Percentiles rank a stretch among this genome's conserved stretches.
Evolutionary conservation across 208 protist species (phyloP).

Genomic region (Angomonas ambiguus): DNA sequence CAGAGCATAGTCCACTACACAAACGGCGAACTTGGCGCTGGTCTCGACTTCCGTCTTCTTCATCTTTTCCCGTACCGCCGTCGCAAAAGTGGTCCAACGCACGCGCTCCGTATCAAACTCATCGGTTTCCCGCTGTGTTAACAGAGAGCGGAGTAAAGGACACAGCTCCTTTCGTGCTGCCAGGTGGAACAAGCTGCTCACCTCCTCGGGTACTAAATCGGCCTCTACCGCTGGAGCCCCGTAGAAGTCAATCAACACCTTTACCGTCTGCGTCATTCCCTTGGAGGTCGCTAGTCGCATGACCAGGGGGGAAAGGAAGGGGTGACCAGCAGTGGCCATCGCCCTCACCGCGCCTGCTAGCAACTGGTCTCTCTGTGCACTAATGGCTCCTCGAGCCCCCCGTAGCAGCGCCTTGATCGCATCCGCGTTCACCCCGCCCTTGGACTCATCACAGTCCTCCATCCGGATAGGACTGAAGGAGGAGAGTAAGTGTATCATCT

Average conservation of each 20-base stretch:
- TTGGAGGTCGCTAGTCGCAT: conserved; percentile 39
- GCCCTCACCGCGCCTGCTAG: conserved; percentile 32
- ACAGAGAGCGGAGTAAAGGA: conserved; percentile 41
- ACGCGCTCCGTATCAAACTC: conserved; percentile 23
- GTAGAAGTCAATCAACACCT: conserved; percentile 57
- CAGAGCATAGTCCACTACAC: conserved; percentile 62
- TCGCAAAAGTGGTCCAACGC: conserved; percentile 19
- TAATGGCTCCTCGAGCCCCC: conserved; percentile 15
- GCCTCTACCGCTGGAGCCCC: conserved; percentile 35
- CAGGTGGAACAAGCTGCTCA: conserved; percentile 57
- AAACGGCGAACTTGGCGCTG: conserved; percentile 11
- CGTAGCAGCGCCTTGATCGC: conserved; percentile 44
- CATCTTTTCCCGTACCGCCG: conserved; percentile 17
- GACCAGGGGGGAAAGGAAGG: conserved; percentile 36
- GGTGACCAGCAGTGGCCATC: conserved; percentile 51
- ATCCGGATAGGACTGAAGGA: conserved; percentile 23
- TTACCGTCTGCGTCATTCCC: conserved; percentile 30
- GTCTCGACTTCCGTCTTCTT: conserved; percentile 14
- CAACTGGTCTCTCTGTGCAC: conserved; percentile 22
- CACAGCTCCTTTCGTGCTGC: conserved; percentile 24
- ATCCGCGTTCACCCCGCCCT: conserved; percentile 27
- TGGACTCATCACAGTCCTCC: conserved; percentile 20
- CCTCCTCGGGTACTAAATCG: conserved; percentile 29
- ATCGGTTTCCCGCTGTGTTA: conserved; percentile 24
- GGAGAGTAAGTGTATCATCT: conserved; percentile 39